Base-by-base conservation (phyloP, 768 basidiomycete genomes). In the Hypholoma fasciculare region DNA sequence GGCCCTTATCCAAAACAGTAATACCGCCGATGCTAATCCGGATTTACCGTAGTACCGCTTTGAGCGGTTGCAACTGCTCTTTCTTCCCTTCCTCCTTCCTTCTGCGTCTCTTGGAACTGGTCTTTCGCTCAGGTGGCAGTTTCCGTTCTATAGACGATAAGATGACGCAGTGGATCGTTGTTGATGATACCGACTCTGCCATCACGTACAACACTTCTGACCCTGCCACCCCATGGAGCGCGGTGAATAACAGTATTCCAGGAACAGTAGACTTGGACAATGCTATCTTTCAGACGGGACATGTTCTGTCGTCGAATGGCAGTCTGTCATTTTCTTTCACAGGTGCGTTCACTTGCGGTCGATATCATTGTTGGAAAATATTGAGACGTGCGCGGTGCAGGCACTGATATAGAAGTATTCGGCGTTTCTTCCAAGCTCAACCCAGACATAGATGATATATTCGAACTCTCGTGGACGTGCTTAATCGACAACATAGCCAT, bases 261-360 rank as follows among this genome's bases (percentile, higher is more conserved):
- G 54, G 44, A 4, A 13, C 14, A 20, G 54, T 54, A 7, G 30
- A 46, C 27, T 38, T 54, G 54, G 44, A 48, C 36, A 54, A 54
- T 19, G 54, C 54, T 14, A 38, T 54, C 36, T 37, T 47, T 7
- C 43, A 54, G 43, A 54, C 54, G 4, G 54, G 30, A 17, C 54
- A 54, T 47, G 44, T 54, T 13, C 26, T 54, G 44, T 19, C 54
- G 12, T 17, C 54, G 54, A 54, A 54, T 19, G 54, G 54, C 19
- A 43, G 39, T n/a, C 44, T 54, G 19, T 54, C 54, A 13, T 38
- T 36, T 3, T 13, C 54, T 47, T 54, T 54, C 54, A 54, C 26
- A n/a, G 54, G 54, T 54, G 1, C 34, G 54, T 37, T 12, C 46
- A 8, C 4, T 47, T 23, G 26, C 34, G 20, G 13, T 5, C 30